Evolutionary conservation across 2,329 filamentous ascomycete species (phyloP).

Genomic region (Beauveria bassiana): DNA sequence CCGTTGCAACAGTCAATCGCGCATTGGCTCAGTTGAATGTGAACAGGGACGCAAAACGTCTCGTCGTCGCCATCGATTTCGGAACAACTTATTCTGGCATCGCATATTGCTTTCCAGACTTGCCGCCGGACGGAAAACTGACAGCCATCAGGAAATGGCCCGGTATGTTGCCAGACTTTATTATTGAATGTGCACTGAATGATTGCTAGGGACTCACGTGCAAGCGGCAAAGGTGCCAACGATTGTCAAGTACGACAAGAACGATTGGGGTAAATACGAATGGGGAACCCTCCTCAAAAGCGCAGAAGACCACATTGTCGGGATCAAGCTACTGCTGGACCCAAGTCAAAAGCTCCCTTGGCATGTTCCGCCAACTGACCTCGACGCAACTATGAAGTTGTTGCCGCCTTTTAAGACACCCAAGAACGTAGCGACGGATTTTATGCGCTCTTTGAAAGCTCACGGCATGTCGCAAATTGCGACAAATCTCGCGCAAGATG

Average conservation of each 20-base stretch:
- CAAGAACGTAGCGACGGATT: slow-evolving; percentile 15
- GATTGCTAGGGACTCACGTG: neutral
- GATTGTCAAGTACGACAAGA: slow-evolving; percentile 12
- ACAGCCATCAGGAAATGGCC: slow-evolving; percentile 14
- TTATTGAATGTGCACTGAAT: neutral
- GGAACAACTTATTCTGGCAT: slow-evolving; percentile 1
- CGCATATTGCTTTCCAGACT: neutral
- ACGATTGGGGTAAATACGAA: neutral
- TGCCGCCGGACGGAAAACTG: neutral
- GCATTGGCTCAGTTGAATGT: neutral
- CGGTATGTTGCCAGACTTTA: slow-evolving; percentile 9
- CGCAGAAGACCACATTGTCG: slow-evolving; percentile 10
- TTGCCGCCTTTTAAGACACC: slow-evolving; percentile 13
- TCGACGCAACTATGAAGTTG: neutral
- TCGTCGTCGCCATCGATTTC: neutral
- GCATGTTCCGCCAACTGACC: slow-evolving; percentile 6
- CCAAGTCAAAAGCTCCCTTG: slow-evolving; percentile 10
- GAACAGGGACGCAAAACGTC: neutral
- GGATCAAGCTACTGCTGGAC: slow-evolving; percentile 17
- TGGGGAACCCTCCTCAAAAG: slow-evolving; percentile 14
- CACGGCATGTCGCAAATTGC: slow-evolving; percentile 14
- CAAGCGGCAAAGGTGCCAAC: slow-evolving; percentile 16
- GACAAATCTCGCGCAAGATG: slow-evolving; percentile 7
- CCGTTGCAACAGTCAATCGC: neutral
- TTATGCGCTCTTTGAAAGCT: slow-evolving; percentile 12